Percentiles rank a stretch among this genome's conserved stretches.
Evolutionary conservation across 352 stramenopile genomes (phyloP).

Genomic region (Phytopythium vexans): DNA sequence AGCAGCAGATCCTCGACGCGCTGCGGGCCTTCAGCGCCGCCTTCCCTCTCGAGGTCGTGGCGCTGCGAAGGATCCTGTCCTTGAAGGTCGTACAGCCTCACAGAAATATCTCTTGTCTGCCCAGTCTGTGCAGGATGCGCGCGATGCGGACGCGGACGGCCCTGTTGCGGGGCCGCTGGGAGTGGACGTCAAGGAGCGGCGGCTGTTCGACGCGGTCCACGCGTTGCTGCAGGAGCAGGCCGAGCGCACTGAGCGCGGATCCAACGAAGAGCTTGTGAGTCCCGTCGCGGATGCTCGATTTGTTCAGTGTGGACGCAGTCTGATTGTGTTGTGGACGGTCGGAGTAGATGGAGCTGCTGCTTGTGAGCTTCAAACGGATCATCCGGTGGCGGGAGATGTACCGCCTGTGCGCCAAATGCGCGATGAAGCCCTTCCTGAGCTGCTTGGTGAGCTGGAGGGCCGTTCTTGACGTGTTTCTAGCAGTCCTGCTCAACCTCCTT

Average conservation of each 20-base stretch:
- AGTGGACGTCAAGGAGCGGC: slow-evolving; percentile 73
- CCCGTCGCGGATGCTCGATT: neutral
- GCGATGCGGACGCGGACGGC: slow-evolving; percentile 19
- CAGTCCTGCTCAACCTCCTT: neutral
- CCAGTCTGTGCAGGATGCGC: slow-evolving; percentile 11
- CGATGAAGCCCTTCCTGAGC: slow-evolving; percentile 76
- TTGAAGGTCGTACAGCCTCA: neutral
- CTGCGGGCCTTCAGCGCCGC: slow-evolving; percentile 73
- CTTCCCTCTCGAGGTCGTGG: slow-evolving; percentile 64
- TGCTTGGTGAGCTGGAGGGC: slow-evolving; percentile 37
- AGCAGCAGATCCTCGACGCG: slow-evolving; percentile 46
- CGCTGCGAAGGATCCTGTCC: neutral
- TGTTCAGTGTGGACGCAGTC: neutral
- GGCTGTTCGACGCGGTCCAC: slow-evolving; percentile 73
- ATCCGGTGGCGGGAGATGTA: slow-evolving; percentile 82
- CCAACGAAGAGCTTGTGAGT: slow-evolving; percentile 51
- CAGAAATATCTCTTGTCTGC: no score
- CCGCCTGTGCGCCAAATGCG: slow-evolving; percentile 75
- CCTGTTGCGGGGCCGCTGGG: slow-evolving; percentile 18
- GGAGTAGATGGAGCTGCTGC: slow-evolving; percentile 49
- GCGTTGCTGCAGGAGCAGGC: slow-evolving; percentile 64
- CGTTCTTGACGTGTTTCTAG: neutral
- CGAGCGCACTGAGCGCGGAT: slow-evolving; percentile 44
- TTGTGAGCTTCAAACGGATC: slow-evolving; percentile 70
- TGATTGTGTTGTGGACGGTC: neutral